Conservation (phyloP, 208 protist genomes). For the Balamuthia mandrillaris region DNA sequence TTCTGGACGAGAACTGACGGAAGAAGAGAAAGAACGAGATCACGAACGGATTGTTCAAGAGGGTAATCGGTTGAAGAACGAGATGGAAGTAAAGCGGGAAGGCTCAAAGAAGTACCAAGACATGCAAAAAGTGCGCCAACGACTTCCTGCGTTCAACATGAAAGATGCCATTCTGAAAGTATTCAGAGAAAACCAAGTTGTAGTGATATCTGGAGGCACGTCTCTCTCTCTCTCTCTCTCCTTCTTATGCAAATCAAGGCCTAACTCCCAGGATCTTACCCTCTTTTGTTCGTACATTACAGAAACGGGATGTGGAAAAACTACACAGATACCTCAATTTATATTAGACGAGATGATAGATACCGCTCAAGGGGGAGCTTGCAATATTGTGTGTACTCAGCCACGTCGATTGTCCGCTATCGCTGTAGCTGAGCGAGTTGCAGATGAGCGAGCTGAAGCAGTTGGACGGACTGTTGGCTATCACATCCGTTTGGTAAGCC, state of each 20-base stretch:
- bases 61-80: neutral
- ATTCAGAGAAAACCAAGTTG: constrained; percentile 59
- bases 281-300: no score
- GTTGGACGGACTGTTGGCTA: neutral
- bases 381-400: constrained; percentile 54
- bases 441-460: constrained; percentile 46
- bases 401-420: constrained; percentile 54
- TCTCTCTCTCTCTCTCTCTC: no score
- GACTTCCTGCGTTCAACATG: constrained; percentile 13
- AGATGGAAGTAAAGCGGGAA: no score
- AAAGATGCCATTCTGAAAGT: neutral
- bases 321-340: constrained; percentile 91
- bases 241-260: no score
- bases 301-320: constrained; percentile 94
- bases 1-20: no score
- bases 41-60: neutral
- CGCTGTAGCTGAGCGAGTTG: constrained; percentile 58
- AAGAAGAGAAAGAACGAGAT: neutral
- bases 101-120: neutral
- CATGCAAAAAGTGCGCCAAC: neutral
- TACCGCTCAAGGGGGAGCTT: neutral
- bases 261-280: no score
- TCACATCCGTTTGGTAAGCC: neutral
- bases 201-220: no score
- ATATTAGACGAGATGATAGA: constrained; percentile 77